Evolutionary conservation across 2,329 filamentous ascomycete species (phyloP), one percentile per base, ranked within the genome.

Genomic region (Exophiala alcalophila): DNA sequence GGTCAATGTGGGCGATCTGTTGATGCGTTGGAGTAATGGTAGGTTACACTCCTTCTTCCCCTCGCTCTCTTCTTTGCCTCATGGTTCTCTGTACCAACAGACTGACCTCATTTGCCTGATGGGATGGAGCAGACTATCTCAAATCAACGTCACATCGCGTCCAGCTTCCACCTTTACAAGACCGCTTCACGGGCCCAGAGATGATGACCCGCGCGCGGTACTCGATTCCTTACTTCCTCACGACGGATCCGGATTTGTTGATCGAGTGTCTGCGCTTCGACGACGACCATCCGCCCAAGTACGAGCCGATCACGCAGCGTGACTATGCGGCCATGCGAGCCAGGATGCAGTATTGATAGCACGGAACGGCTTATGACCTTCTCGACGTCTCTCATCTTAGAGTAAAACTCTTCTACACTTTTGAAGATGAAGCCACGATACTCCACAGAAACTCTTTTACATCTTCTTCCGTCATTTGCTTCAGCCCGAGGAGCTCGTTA

Each of bases 221-320:
- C 49, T 80, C 77, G 6, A 80, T 81, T 38, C 76, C 77, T 1
- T 81, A 79, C 54, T 81, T 81, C 41, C 65, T 80, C 21, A 61
- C 65, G 4, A 73, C 76, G 0, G 70, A 78, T 49, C 63, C 68
- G 2, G 64, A 71, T 29, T 62, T 67, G 3, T 59, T 73, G 6
- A 73, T 81, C 37, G 72, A 77, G 53, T 76, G 72, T 50, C 63
- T 79, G 31, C 65, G 69, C 1, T 63, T 61, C 15, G 64, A 64
- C 7, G 63, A 64, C 12, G 59, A 60, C 1, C 63, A 68, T 36
- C 67, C 70, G 1, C 64, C 70, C 26, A 76, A 71, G 56, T 78
- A 79, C 53, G 67, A 69, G 39, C 72, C 74, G 15, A 74, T 68
- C 30, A 68, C 65, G 3, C 60, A 64, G 44, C 55, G 56, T 10